These are phyloP conservation scores for Oligophagozyma castellii DNA, from an alignment of 1,139 yeast genomes.

Conservation along the genomic window DNA sequence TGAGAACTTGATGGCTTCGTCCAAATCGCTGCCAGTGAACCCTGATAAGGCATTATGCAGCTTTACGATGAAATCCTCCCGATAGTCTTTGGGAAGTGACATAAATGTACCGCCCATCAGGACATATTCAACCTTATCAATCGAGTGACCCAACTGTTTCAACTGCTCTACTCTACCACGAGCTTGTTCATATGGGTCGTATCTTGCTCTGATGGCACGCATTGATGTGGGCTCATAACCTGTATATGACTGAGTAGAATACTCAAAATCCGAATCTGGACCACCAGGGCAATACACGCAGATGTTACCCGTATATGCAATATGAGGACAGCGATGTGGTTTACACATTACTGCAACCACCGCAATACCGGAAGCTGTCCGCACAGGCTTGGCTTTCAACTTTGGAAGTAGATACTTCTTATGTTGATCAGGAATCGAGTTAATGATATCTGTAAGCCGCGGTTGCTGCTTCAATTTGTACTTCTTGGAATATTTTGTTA, in stretches of 20 bases:
- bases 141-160: conserved; percentile 88
- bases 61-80: conserved; percentile 80
- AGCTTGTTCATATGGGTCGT: conserved; percentile 97
- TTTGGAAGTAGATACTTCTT: conserved; percentile 85
- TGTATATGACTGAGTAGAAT: conserved; percentile 93
- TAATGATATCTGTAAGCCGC: conserved; percentile 82
- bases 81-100: conserved; percentile 80
- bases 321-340: conserved; percentile 98
- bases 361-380: conserved; percentile 97
- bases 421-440: conserved; percentile 92
- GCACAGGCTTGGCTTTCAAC: conserved; percentile 91
- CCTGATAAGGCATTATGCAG: conserved; percentile 94
- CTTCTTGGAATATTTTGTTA: conserved; percentile 75
- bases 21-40: conserved; percentile 72
- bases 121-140: conserved; percentile 93
- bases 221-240: conserved; percentile 98
- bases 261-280: conserved; percentile 96
- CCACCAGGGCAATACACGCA: conserved; percentile 99
- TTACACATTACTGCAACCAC: conserved; percentile 99
- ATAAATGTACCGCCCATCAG: conserved; percentile 99
- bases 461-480: conserved; percentile 90
- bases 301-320: conserved; percentile 95
- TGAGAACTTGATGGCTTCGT: conserved; percentile 80
- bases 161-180: conserved; percentile 95
- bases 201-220: conserved; percentile 96